These are phyloP conservation scores for Phylloporus sp. DNA, from an alignment of 768 basidiomycete species.

Conservation along the genomic window DNA sequence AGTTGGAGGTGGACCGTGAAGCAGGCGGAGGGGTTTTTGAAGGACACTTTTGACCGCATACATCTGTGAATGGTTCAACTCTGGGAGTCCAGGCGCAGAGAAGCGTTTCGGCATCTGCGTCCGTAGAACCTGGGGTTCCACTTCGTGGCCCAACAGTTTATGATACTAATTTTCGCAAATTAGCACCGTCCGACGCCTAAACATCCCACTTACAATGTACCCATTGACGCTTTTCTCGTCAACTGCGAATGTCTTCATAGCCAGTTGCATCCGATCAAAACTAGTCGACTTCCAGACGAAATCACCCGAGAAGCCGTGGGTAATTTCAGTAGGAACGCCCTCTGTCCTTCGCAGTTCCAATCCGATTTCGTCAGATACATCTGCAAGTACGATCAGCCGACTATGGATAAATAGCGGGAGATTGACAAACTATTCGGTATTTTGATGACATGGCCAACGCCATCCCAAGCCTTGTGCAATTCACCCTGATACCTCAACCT, in stretches of 20 bases:
- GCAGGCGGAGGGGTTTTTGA: too few species aligned
- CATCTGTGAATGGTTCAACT: constrained; percentile 99
- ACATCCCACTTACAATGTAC: constrained; percentile 73
- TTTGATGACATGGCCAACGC: constrained; percentile 97
- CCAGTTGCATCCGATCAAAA: constrained; percentile 98
- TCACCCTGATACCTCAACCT: constrained; percentile 86
- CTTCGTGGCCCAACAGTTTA: constrained; percentile 95
- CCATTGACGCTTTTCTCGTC: constrained; percentile 99
- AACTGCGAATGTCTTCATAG: constrained; percentile 99
- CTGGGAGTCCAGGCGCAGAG: constrained; percentile 94
- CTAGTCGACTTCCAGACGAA: constrained; percentile 99
- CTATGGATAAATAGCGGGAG: background rate
- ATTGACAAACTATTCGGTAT: constrained; percentile 87
- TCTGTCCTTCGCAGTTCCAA: constrained; percentile 88
- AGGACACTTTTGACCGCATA: constrained; percentile 98
- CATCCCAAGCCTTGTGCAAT: constrained; percentile 92
- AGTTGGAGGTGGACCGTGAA: too few species aligned
- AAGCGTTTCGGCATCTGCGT: constrained; percentile 97
- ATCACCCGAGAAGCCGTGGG: constrained; percentile 94
- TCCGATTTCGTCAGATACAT: constrained; percentile 97
- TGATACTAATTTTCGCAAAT: constrained; percentile 67
- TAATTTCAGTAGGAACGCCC: constrained; percentile 90
- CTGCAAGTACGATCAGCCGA: constrained; percentile 38
- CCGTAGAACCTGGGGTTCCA: constrained; percentile 87
- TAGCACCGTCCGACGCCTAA: background rate